These are phyloP conservation scores for Fusarium multiceps DNA, from an alignment of 2,329 filamentous ascomycete genomes.

Conservation along the genomic window DNA sequence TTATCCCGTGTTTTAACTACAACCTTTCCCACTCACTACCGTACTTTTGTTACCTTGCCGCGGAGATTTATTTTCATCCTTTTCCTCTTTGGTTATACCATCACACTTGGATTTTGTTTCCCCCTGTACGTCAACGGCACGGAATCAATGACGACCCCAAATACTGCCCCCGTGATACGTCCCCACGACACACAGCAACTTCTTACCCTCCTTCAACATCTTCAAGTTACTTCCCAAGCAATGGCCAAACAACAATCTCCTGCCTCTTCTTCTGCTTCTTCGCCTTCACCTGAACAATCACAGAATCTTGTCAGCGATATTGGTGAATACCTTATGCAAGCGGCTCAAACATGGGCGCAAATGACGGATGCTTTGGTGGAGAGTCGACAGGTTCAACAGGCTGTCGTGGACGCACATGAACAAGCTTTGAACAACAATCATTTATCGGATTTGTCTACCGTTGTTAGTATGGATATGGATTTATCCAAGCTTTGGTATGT, in stretches of 20 bases:
- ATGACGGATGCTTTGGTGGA: constrained; percentile 49
- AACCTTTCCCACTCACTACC: too few relatives aligned
- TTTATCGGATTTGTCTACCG: constrained; percentile 46
- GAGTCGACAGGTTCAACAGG: constrained; percentile 48
- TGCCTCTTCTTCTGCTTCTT: neutral
- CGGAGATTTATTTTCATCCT: neutral
- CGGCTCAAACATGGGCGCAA: constrained; percentile 48
- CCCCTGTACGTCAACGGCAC: neutral
- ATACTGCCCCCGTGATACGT: constrained; percentile 2
- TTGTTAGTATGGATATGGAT: constrained; percentile 49
- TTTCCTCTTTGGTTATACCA: neutral
- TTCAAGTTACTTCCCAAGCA: constrained; percentile 14
- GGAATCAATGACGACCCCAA: constrained; percentile 24
- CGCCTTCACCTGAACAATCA: constrained; percentile 9
- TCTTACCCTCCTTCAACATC: constrained; percentile 23
- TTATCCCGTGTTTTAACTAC: constrained; percentile 4
- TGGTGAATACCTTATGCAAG: constrained; percentile 51
- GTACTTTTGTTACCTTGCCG: neutral
- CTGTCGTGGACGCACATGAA: constrained; percentile 45
- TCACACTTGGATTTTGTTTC: neutral
- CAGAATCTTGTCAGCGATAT: constrained; percentile 49
- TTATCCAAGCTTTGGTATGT: constrained; percentile 34
- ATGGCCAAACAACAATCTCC: constrained; percentile 29
- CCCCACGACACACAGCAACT: constrained; percentile 28
- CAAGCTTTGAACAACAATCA: constrained; percentile 42